Conservation (phyloP, 2,329 filamentous ascomycete species). For the Didymella exigua region DNA sequence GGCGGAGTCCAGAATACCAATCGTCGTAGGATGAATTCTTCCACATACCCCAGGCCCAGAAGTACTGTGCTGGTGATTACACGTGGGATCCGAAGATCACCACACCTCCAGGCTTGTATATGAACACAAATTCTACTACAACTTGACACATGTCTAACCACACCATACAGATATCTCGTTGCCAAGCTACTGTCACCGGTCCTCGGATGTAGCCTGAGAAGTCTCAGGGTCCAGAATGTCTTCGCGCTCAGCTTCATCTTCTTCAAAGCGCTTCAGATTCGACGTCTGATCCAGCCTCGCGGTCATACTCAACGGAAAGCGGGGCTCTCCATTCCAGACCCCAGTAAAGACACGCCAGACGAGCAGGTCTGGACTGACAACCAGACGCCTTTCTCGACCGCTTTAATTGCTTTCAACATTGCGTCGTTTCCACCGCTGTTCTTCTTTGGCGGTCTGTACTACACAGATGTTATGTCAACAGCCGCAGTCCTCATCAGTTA, state of each 20-base stretch:
- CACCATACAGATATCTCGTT: constrained; percentile 46
- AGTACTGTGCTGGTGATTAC: constrained; percentile 73
- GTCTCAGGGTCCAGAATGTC: constrained; percentile 49
- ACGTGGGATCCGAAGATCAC: constrained; percentile 98
- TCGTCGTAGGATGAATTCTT: constrained; percentile 76
- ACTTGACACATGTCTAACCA: background rate
- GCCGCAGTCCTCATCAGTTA: constrained; percentile 75
- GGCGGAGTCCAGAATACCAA: background rate
- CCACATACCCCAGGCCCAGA: constrained; percentile 88
- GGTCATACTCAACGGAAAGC: background rate
- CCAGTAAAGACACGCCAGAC: background rate
- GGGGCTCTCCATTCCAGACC: background rate
- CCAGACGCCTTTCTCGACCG: constrained; percentile 40
- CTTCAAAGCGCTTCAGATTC: constrained; percentile 1
- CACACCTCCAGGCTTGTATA: constrained; percentile 81
- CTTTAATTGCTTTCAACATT: constrained; percentile 76
- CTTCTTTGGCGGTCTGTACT: constrained; percentile 95
- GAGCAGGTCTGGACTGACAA: background rate
- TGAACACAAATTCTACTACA: constrained; percentile 18
- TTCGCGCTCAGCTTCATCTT: constrained; percentile 46
- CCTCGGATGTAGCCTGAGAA: constrained; percentile 49
- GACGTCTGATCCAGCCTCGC: background rate
- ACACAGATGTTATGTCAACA: constrained; percentile 88
- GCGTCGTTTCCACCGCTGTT: constrained; percentile 87
- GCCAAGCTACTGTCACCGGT: constrained; percentile 47